Evolutionary conservation across 768 basidiomycete genomes (phyloP).

Genomic region (Serendipita sp.): DNA sequence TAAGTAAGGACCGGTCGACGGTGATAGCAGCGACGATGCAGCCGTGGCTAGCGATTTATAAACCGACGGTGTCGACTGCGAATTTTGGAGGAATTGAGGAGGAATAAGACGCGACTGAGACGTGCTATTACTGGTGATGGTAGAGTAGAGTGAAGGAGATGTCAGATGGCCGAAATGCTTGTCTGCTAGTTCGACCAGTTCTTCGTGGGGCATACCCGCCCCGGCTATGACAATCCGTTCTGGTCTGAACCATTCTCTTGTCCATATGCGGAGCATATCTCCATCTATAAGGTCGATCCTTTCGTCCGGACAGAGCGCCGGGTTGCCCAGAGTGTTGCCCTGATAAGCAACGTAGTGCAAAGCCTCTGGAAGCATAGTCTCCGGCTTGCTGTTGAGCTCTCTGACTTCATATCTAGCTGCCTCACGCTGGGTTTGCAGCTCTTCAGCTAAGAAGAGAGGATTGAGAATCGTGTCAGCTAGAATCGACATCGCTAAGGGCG

Average conservation of each 20-base stretch:
- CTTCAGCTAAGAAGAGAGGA: conserved; percentile 57
- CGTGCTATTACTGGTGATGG: conserved; percentile 10
- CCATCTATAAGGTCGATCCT: conserved; percentile 54
- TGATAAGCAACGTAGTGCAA: conserved; percentile 78
- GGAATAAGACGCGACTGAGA: not conserved
- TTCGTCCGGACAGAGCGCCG: conserved; percentile 76
- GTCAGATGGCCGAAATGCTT: conserved; percentile 64
- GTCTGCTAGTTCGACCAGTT: conserved; percentile 73
- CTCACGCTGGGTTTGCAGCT: conserved; percentile 68
- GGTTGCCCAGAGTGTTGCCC: conserved; percentile 69
- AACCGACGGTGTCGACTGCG: conserved; percentile 25
- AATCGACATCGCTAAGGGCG: conserved; percentile 68
- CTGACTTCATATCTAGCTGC: conserved; percentile 84
- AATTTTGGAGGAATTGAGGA: not conserved
- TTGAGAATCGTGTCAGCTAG: conserved; percentile 84
- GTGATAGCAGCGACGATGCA: conserved; percentile 11
- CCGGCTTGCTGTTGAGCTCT: conserved; percentile 77
- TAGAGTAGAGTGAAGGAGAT: conserved; percentile 14
- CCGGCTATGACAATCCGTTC: conserved; percentile 94
- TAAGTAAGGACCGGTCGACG: conserved; percentile 7
- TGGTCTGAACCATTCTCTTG: conserved; percentile 76
- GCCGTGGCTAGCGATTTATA: conserved; percentile 22
- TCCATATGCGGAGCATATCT: conserved; percentile 42
- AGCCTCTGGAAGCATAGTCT: conserved; percentile 83
- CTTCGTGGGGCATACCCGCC: conserved; percentile 78